Conservation (phyloP, 768 basidiomycete species). For the Phylloporus scabripes region DNA sequence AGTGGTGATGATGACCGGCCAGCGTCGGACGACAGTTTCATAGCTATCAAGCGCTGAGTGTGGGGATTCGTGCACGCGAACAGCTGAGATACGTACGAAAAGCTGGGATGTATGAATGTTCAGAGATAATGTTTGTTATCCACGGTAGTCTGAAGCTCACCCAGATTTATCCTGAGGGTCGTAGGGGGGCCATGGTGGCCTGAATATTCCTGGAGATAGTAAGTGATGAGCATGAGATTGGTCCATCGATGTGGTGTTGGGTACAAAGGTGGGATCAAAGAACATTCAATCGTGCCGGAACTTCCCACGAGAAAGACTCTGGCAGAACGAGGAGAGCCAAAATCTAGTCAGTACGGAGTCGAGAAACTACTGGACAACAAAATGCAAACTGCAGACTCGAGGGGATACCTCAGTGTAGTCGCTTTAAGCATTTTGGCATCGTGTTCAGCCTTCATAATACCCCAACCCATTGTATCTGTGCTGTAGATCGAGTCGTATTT, state of each 20-base stretch:
- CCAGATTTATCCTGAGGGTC: constrained; percentile 66
- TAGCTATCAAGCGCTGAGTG: constrained; percentile 42
- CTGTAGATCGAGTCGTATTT: no score
- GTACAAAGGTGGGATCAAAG: constrained; percentile 98
- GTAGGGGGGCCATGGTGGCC: constrained; percentile 60
- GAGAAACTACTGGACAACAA: no score
- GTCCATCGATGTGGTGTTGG: background rate
- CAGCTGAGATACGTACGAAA: constrained; percentile 44
- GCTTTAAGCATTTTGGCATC: no score
- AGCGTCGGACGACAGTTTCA: constrained; percentile 71
- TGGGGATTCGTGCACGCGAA: no score
- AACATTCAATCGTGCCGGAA: no score
- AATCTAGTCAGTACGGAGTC: no score
- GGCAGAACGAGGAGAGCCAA: no score
- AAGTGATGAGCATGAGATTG: background rate
- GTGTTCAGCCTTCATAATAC: no score
- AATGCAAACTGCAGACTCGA: no score
- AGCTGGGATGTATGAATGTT: constrained; percentile 37
- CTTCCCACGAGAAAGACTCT: no score
- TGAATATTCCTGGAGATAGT: constrained; percentile 30
- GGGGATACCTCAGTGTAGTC: no score
- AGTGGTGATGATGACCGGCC: constrained; percentile 79
- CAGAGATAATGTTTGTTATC: background rate
- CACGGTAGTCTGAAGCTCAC: constrained; percentile 33
- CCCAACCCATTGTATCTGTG: no score